Evolutionary conservation across 495 filamentous ascomycete species (phyloP).

Genomic region (Aspergillus asperescens): DNA sequence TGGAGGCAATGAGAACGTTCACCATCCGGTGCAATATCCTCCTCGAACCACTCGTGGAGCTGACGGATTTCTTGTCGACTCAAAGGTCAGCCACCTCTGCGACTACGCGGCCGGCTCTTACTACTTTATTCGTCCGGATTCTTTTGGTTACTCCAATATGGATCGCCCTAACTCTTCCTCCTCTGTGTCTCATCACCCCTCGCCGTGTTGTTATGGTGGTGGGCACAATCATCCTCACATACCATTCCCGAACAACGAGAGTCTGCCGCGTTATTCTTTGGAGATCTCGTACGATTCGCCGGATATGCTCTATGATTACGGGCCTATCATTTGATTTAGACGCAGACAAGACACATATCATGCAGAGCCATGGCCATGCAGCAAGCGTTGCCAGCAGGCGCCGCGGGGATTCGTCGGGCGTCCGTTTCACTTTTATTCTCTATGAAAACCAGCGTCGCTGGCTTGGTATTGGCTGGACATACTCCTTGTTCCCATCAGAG

Average conservation of each 20-base stretch:
- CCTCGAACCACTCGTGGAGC: conserved; percentile 75
- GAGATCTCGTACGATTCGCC: conserved; percentile 72
- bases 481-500: conserved; percentile 82
- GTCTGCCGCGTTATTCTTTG: conserved; percentile 85
- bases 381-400: conserved; percentile 48
- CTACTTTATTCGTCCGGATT: conserved; percentile 82
- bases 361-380: conserved; percentile 39
- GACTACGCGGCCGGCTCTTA: conserved; percentile 87
- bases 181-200: conserved; percentile 79
- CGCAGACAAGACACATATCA: conserved; percentile 26
- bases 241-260: conserved; percentile 83
- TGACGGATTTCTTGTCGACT: conserved; percentile 92
- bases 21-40: conserved; percentile 87
- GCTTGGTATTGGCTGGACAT: conserved; percentile 93
- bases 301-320: conserved; percentile 61
- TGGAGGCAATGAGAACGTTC: conserved; percentile 83
- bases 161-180: conserved; percentile 75
- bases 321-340: conserved; percentile 63
- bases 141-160: conserved; percentile 82
- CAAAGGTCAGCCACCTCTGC: conserved; percentile 87
- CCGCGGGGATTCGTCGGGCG: conserved; percentile 58
- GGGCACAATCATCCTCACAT: conserved; percentile 79
- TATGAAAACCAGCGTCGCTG: conserved; percentile 97
- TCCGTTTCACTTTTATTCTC: conserved; percentile 91
- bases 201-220: conserved; percentile 71